phyloP scores from a whole-genome alignment of 2,329 filamentous ascomycete species.

The Pseudogymnoascus sp. region DNA sequence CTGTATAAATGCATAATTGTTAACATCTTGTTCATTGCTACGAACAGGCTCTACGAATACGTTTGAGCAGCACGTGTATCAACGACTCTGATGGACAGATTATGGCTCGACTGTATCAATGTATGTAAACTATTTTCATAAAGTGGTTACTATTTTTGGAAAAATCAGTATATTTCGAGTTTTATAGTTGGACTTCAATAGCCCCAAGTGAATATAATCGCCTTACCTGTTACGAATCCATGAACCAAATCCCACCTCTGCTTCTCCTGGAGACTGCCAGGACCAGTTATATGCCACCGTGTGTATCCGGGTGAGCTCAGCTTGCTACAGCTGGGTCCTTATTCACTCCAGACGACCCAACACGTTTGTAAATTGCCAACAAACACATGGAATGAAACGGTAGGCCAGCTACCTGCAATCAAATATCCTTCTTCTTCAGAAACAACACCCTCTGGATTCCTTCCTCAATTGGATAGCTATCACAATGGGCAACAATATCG shows the following conservation, averaged over 20 bases:
- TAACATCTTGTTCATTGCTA: neutral
- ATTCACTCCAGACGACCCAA: neutral
- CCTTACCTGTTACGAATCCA: neutral
- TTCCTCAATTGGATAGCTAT: neutral
- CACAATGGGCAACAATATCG: constrained; percentile 11
- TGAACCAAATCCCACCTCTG: neutral
- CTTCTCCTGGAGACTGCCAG: neutral
- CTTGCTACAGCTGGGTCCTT: neutral
- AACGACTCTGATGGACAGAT: neutral
- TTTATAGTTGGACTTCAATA: neutral
- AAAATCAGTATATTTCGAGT: neutral
- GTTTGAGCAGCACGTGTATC: neutral
- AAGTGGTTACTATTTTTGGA: neutral
- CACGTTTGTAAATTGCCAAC: neutral
- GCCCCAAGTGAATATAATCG: neutral
- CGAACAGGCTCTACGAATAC: neutral
- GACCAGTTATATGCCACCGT: neutral
- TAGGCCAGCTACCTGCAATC: neutral
- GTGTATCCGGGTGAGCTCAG: neutral
- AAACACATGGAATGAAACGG: neutral
- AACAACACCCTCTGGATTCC: neutral
- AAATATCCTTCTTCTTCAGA: neutral
- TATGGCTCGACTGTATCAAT: neutral
- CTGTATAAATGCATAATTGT: neutral
- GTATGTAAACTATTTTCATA: neutral